Percentiles rank a stretch among this genome's conserved stretches.
These are phyloP conservation scores for Pestalotiopsis sp. DNA, from an alignment of 2,329 filamentous ascomycete species.

Conservation along the genomic window DNA sequence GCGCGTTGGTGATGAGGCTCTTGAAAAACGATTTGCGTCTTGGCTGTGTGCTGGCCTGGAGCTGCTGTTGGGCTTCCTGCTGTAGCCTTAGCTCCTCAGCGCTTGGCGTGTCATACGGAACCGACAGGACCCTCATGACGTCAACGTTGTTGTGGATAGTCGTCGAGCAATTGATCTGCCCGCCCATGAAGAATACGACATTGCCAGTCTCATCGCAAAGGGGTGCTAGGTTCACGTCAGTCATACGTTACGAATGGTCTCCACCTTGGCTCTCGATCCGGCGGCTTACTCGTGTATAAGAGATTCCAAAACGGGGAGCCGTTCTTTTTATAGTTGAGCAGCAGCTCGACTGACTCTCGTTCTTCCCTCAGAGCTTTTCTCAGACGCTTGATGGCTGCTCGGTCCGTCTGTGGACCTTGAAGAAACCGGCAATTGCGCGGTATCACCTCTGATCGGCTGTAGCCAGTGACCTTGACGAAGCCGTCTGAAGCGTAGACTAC, in stretches of 20 bases:
- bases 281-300: slow-evolving; percentile 15
- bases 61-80: neutral
- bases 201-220: slow-evolving; percentile 39
- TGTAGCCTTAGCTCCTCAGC: neutral
- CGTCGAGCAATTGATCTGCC: slow-evolving; percentile 47
- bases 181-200: slow-evolving; percentile 43
- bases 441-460: slow-evolving; percentile 46
- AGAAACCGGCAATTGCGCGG: slow-evolving; percentile 51
- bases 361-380: slow-evolving; percentile 34
- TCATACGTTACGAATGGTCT: slow-evolving; percentile 24
- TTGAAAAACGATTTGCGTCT: neutral
- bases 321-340: slow-evolving; percentile 50
- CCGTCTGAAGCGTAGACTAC: slow-evolving; percentile 53
- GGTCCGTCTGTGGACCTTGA: slow-evolving; percentile 44
- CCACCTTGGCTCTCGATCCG: too few relatives aligned
- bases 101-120: slow-evolving; percentile 12
- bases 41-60: neutral
- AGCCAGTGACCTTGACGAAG: slow-evolving; percentile 50
- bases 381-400: slow-evolving; percentile 38
- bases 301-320: slow-evolving; percentile 53
- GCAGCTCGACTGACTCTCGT: slow-evolving; percentile 14
- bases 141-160: slow-evolving; percentile 43
- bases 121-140: slow-evolving; percentile 38
- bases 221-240: slow-evolving; percentile 29
- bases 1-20: neutral